Conservation (phyloP, 805 yeast species). For the Saturnispora zaruensis region DNA sequence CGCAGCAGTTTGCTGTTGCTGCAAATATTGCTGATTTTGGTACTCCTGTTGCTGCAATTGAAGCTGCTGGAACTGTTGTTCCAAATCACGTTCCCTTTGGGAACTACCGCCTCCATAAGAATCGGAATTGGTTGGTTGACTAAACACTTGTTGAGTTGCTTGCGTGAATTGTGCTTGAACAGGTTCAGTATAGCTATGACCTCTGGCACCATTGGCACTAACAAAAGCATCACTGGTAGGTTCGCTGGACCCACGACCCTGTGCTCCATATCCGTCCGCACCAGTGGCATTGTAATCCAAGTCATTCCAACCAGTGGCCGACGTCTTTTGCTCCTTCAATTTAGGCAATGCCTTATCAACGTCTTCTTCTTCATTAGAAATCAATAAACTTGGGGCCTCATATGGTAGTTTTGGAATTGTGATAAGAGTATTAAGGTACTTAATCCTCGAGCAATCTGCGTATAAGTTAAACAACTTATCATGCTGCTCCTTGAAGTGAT, state of each 20-base stretch:
- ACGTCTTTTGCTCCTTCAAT: conserved; percentile 16
- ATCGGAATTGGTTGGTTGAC: conserved; percentile 48
- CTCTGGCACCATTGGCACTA: too few relatives aligned
- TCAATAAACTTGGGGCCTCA: conserved; percentile 51
- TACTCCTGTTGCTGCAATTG: conserved; percentile 58
- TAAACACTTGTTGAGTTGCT: neutral
- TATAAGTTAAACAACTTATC: conserved; percentile 69
- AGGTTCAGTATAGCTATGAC: neutral
- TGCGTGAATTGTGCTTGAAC: neutral
- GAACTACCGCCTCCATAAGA: conserved; percentile 33
- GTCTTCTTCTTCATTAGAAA: conserved; percentile 32
- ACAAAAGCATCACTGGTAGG: neutral
- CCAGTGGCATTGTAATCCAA: neutral
- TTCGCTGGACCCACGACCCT: neutral
- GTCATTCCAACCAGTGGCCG: conserved; percentile 15
- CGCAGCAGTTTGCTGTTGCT: conserved; percentile 65
- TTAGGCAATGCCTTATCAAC: conserved; percentile 32
- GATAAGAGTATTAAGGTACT: conserved; percentile 70
- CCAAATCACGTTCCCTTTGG: conserved; percentile 43
- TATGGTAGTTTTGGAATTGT: conserved; percentile 62
- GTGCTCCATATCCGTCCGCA: neutral
- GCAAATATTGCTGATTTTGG: conserved; percentile 63
- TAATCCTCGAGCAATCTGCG: conserved; percentile 81
- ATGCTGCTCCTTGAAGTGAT: conserved; percentile 64
- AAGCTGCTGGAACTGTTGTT: conserved; percentile 52